phyloP scores from a whole-genome alignment of 305 asterid species.

The Nicotiana rustica region DNA sequence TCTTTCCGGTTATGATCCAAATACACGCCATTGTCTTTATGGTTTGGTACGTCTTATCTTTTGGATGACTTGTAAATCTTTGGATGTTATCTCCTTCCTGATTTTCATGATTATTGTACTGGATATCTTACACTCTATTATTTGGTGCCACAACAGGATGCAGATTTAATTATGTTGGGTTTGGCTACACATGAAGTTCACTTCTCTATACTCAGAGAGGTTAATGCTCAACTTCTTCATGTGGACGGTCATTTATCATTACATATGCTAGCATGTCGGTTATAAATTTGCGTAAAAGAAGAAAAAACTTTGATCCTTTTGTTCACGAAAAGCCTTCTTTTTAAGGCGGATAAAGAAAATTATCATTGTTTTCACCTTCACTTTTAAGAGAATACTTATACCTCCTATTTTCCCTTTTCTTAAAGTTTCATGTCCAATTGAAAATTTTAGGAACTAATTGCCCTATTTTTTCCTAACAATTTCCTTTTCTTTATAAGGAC shows the following conservation, averaged over 20 bases:
- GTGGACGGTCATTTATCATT: neutral
- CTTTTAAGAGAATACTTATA: neutral
- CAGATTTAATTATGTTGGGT: conserved; percentile 86
- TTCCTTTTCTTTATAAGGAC: too few species aligned
- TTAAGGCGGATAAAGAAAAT: neutral
- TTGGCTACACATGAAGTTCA: conserved; percentile 87
- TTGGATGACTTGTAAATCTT: conserved; percentile 15
- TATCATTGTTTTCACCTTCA: neutral
- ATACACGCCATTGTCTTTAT: conserved; percentile 95
- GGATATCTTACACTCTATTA: neutral
- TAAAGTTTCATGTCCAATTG: neutral
- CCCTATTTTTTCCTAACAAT: neutral
- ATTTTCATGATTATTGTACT: conserved; percentile 4
- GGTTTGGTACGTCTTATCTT: conserved; percentile 73
- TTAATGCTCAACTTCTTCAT: conserved; percentile 41
- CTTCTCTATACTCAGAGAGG: conserved; percentile 97
- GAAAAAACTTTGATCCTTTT: neutral
- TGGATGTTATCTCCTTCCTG: conserved; percentile 16
- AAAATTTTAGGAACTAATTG: neutral
- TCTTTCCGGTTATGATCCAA: conserved; percentile 93
- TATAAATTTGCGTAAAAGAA: conserved; percentile 6
- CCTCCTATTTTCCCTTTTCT: neutral
- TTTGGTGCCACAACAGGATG: conserved; percentile 64
- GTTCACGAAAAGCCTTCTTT: neutral
- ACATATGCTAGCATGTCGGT: neutral